These are phyloP conservation scores for Fomes fomentarius DNA, from an alignment of 1,284 basidiomycete species.

Conservation along the genomic window DNA sequence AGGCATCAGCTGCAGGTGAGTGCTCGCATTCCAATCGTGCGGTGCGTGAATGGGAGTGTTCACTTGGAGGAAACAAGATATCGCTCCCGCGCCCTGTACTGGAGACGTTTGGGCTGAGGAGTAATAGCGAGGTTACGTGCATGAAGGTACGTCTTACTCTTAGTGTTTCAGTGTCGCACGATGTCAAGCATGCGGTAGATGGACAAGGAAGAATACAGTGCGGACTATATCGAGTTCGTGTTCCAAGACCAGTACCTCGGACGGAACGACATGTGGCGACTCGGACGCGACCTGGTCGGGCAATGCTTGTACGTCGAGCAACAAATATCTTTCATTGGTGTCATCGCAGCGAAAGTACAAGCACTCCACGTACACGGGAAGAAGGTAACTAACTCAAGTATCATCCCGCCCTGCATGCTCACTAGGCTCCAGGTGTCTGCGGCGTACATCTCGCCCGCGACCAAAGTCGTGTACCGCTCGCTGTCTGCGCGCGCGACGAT, in stretches of 20 bases:
- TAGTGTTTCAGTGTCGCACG: neutral
- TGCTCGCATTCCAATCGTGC: neutral
- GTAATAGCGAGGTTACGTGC: slow-evolving; percentile 68
- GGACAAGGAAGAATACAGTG: slow-evolving; percentile 62
- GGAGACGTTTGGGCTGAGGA: slow-evolving; percentile 69
- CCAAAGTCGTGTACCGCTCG: slow-evolving; percentile 90
- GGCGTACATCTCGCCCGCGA: slow-evolving; percentile 80
- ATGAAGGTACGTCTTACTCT: slow-evolving; percentile 63
- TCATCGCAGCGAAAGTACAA: slow-evolving; percentile 80
- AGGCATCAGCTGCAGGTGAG: slow-evolving; percentile 70
- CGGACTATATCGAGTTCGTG: slow-evolving; percentile 85
- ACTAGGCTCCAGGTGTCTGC: slow-evolving; percentile 66
- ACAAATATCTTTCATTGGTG: slow-evolving; percentile 77
- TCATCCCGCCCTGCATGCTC: neutral
- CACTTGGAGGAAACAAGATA: slow-evolving; percentile 48
- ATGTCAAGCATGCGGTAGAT: slow-evolving; percentile 49
- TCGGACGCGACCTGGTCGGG: slow-evolving; percentile 78
- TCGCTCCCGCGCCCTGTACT: slow-evolving; percentile 73
- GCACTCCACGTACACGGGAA: slow-evolving; percentile 71
- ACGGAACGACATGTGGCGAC: slow-evolving; percentile 91
- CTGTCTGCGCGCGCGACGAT: slow-evolving; percentile 91
- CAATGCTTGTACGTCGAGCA: slow-evolving; percentile 75
- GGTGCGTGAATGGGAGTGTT: neutral
- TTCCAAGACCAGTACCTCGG: slow-evolving; percentile 94
- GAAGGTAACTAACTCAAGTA: slow-evolving; percentile 45